These are phyloP conservation scores for Leccinum sublutescens DNA, from an alignment of 768 basidiomycete genomes.

Conservation along the genomic window DNA sequence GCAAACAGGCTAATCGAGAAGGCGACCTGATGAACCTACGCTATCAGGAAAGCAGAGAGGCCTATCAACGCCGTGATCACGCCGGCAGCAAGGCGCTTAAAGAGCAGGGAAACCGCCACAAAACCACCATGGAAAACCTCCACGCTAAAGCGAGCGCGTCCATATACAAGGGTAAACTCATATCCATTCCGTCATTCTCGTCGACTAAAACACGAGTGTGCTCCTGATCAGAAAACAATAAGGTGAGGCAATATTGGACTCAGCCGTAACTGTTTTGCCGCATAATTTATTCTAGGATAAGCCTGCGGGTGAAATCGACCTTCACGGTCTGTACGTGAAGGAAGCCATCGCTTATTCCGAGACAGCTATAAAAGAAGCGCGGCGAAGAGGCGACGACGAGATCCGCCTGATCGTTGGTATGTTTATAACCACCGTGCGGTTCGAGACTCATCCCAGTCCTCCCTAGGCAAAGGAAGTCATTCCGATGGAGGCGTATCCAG, in stretches of 20 bases:
- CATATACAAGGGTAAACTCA: conserved; percentile 62
- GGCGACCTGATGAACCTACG: conserved; percentile 70
- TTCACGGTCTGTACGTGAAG: conserved; percentile 91
- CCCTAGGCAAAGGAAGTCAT: conserved; percentile 80
- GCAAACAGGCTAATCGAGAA: conserved; percentile 72
- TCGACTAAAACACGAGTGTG: not conserved
- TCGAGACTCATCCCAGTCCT: not conserved
- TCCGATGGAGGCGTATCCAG: conserved; percentile 75
- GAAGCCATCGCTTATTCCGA: conserved; percentile 82
- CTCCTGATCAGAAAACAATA: conserved; percentile 65
- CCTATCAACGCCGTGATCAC: conserved; percentile 70
- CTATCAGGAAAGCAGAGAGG: conserved; percentile 67
- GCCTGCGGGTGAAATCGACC: conserved; percentile 70
- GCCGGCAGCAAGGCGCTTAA: conserved; percentile 78
- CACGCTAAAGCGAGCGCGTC: conserved; percentile 80
- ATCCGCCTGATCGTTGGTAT: conserved; percentile 82
- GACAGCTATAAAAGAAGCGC: conserved; percentile 62
- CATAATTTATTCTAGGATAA: conserved; percentile 46
- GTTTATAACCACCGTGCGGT: conserved; percentile 24
- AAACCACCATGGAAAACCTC: conserved; percentile 67
- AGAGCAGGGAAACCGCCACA: conserved; percentile 75
- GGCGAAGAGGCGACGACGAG: conserved; percentile 55
- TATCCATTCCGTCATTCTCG: conserved; percentile 12
- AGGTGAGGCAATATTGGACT: conserved; percentile 33
- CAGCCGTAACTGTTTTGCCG: not conserved